Percentiles rank a stretch among this genome's conserved stretches.
Conservation (phyloP, 2,329 filamentous ascomycete genomes). For the Thermothelomyces thermophilus region DNA sequence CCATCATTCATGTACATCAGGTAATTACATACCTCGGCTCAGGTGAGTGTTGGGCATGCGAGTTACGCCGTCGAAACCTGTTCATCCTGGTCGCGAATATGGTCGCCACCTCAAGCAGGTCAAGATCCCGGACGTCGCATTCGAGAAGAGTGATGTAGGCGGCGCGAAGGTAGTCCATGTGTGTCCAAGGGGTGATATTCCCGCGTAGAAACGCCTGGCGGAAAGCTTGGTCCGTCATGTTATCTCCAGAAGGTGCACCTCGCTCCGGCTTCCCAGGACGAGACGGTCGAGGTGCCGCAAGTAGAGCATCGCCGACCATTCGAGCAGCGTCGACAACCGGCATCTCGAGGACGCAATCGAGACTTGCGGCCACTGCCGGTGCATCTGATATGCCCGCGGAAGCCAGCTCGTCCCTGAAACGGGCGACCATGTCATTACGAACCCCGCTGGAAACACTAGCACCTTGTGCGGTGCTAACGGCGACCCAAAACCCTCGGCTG, state of each 20-base stretch:
- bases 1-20: too few species aligned
- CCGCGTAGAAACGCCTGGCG: conserved; percentile 3
- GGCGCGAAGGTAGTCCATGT: conserved; percentile 16
- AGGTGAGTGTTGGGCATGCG: not conserved
- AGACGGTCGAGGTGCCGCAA: not conserved
- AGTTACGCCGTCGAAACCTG: conserved; percentile 10
- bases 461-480: too few species aligned
- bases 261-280: not conserved
- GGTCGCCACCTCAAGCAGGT: conserved; percentile 16
- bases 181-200: conserved; percentile 7
- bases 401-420: too few species aligned
- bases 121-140: not conserved
- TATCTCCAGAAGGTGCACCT: not conserved
- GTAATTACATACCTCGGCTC: conserved; percentile 21
- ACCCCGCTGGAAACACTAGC: too few species aligned
- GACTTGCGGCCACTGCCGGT: too few species aligned
- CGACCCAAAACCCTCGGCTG: too few species aligned
- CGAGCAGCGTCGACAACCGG: not conserved
- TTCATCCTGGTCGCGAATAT: conserved; percentile 13
- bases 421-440: too few species aligned
- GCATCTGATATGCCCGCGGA: too few species aligned
- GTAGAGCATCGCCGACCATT: not conserved
- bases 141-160: conserved; percentile 12
- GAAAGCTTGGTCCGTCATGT: conserved; percentile 23
- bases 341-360: not conserved